A percentile compares a stretch with the other conserved stretches of the same genome.
Evolutionary conservation across 495 filamentous ascomycete species (phyloP).

Genomic region (Platismatia glauca): DNA sequence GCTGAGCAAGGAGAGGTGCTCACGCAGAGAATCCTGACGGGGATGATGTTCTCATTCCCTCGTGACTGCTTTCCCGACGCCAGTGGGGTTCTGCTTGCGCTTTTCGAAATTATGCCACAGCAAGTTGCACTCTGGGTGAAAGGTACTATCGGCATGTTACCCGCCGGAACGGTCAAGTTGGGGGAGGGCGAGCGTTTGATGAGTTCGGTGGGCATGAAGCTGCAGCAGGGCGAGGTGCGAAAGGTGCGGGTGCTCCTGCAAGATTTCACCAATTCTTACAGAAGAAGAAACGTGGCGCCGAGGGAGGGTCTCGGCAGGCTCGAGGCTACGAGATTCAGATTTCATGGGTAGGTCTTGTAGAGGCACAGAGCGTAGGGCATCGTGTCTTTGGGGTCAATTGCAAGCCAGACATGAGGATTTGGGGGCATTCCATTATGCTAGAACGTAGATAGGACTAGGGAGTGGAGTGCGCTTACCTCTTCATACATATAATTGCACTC

Average conservation of each 20-base stretch:
- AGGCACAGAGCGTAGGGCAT: not conserved
- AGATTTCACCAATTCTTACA: conserved; percentile 91
- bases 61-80: conserved; percentile 90
- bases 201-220: conserved; percentile 54
- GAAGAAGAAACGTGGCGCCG: conserved; percentile 88
- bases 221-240: conserved; percentile 62
- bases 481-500: not conserved
- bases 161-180: conserved; percentile 64
- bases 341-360: conserved; percentile 45
- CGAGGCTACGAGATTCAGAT: conserved; percentile 79
- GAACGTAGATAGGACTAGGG: not conserved
- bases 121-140: conserved; percentile 73
- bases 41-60: conserved; percentile 98
- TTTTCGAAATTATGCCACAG: conserved; percentile 79
- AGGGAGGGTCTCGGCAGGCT: conserved; percentile 78
- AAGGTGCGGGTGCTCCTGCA: conserved; percentile 80
- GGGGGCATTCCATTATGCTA: not conserved
- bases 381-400: not conserved
- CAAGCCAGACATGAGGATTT: not conserved
- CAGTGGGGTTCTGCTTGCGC: conserved; percentile 75
- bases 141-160: conserved; percentile 72
- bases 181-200: conserved; percentile 56
- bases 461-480: not conserved
- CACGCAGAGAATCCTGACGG: conserved; percentile 76
- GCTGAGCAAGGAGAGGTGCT: conserved; percentile 64